Evolutionary conservation across 805 yeast species (phyloP), one percentile per base, ranked within the genome.

Genomic region (Wickerhamiella qilinensis): DNA sequence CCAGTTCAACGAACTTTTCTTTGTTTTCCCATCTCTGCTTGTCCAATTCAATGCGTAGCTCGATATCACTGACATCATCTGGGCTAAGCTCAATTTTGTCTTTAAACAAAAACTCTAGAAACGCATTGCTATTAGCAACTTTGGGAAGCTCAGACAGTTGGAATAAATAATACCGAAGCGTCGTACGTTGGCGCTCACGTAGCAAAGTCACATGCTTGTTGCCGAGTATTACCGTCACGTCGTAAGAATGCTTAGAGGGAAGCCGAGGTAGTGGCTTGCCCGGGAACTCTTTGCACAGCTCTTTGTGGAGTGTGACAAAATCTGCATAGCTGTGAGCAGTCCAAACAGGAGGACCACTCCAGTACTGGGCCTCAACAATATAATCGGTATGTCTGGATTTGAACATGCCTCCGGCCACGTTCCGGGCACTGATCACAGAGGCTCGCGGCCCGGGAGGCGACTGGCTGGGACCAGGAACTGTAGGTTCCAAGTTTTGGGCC

Each of bases 151-250:
- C 60, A 8, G 70, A 50, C 15, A 86, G 56, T 1, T 65, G 55
- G 21, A 67, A 62, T 35, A 88, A 51, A 50, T 81, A 88, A 0
- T 84, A 81, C 35, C 96, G 64, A 33, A 88, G 63, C 0, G 93
- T 71, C 8, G 84, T 65, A 32, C 97, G 63, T 47, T 83, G 68
- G 46, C 74, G 76, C 54, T 88, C 97, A 21, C 93, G 67, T 2
- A 75, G 70, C 22, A 81, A 62, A 28, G 52, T 55, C 6, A 43
- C 42, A 16, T 38, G 42, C 12, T 28, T 25, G 20, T 41, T 45
- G 8, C 40, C 42, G 15, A 40, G 4, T 11, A 24, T 30, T 3
- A 46, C 43, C 8, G 35, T 30, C 8, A 48, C 40, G 35, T 46
- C 44, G 8, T 36, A 38, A 28, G 44, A 35, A 25, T 68, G 67